Base-by-base conservation (phyloP, 2,329 filamentous ascomycete species). In the Colletotrichum chlorophyti region DNA sequence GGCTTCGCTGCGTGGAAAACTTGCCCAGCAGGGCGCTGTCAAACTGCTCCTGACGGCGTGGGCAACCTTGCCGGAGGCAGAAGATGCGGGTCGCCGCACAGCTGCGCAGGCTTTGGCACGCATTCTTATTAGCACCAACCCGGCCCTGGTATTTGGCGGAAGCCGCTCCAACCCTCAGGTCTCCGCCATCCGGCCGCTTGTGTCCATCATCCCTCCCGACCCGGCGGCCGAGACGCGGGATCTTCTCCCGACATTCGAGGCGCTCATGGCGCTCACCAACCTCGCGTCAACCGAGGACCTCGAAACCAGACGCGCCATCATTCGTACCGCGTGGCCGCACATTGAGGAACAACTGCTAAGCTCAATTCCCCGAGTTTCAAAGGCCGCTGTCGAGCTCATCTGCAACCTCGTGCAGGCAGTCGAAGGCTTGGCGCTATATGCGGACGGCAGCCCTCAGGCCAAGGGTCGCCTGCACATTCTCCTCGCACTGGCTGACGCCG, bases 11-110 rank as follows among this genome's bases (percentile, higher is more conserved):
- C 87, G 95, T 10, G 91, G 92, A 1, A 82, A 85, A 45, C 86
- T 99, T 63, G 91, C 93, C 3, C 95, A 98, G 69, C 93, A 98
- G 79, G 95, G 95, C n/a, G 92, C 91, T 2, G 85, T 97, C 15
- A 95, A 90, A 66, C 83, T 97, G 1, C 82, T 98, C 19, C 83
- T 98, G 23, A 84, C 88, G 12, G 83, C 88, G 52, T 87, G 87
- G 82, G 79, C 82, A 11, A 78, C 79, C n/a, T 79, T 91, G 4
- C 79, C 84, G 2, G 79, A 84, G 26, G 76, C 79, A 2, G 81
- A 82, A 40, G 64, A 69, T 9, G 68, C 69, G 27, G 68, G 76
- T 1, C 82, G 79, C 62, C 82, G 85, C 21, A 85, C 82, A 37
- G 87, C 91, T 11, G 91, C 90, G 2, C 95, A 93, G 69, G 90